These are phyloP conservation scores for Arthromyces matolae DNA, from an alignment of 768 basidiomycete genomes.

Conservation along the genomic window DNA sequence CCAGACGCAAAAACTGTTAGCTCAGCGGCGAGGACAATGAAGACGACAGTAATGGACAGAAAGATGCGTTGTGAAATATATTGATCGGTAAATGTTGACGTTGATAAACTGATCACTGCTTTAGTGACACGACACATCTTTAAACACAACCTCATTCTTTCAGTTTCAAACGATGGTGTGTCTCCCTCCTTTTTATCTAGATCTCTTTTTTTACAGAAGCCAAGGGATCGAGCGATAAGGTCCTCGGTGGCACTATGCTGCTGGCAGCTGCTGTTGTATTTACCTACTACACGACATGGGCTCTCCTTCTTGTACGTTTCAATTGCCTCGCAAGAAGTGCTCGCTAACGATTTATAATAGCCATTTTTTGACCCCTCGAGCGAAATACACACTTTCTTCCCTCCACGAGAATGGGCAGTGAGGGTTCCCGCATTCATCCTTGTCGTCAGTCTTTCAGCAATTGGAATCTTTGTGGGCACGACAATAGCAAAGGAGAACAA, in stretches of 20 bases:
- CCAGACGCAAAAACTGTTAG: slow-evolving; percentile 8
- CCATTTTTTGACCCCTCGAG: slow-evolving; percentile 81
- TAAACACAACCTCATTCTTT: slow-evolving; percentile 6
- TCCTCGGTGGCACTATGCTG: slow-evolving; percentile 76
- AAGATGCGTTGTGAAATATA: not conserved
- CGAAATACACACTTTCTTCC: slow-evolving; percentile 77
- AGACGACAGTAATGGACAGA: slow-evolving; percentile 1
- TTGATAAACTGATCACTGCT: not conserved
- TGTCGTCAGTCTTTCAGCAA: slow-evolving; percentile 72
- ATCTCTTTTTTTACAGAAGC: slow-evolving; percentile 1
- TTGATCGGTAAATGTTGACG: not conserved
- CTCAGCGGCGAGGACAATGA: not conserved
- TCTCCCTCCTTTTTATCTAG: slow-evolving; percentile 3
- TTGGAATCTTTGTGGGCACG: slow-evolving; percentile 75
- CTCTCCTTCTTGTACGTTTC: slow-evolving; percentile 71
- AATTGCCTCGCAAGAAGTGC: not conserved
- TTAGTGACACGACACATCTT: slow-evolving; percentile 7
- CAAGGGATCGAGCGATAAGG: slow-evolving; percentile 79
- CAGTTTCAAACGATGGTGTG: slow-evolving; percentile 15
- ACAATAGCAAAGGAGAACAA: slow-evolving; percentile 74
- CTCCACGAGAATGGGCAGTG: slow-evolving; percentile 89
- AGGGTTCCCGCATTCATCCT: slow-evolving; percentile 82
- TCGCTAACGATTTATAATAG: too few relatives aligned
- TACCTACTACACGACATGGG: slow-evolving; percentile 90
- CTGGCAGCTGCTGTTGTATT: slow-evolving; percentile 73